Evolutionary conservation across 129 eudicot species (phyloP).

Genomic region (Escallonia herrerae): DNA sequence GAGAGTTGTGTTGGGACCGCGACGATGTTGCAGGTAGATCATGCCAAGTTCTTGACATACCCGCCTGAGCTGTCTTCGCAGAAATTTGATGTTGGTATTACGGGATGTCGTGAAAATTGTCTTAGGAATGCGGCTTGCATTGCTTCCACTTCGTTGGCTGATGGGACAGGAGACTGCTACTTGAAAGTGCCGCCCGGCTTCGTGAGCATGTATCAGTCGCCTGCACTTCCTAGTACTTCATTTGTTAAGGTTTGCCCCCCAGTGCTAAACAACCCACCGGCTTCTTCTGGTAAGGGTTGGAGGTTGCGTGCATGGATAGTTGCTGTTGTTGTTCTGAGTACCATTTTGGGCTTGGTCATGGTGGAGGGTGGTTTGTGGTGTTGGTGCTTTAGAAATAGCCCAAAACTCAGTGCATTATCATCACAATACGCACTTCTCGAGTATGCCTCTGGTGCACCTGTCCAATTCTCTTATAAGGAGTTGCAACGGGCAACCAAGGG

Average conservation of each 20-base stretch:
- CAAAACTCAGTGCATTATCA: constrained; percentile 43
- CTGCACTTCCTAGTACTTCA: constrained; percentile 76
- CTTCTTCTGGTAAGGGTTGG: constrained; percentile 21
- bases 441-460: constrained; percentile 91
- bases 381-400: constrained; percentile 62
- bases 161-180: constrained; percentile 77
- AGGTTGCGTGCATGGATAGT: constrained; percentile 56
- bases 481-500: constrained; percentile 72
- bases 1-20: constrained; percentile 45
- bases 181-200: constrained; percentile 38
- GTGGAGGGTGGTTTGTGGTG: constrained; percentile 59
- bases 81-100: constrained; percentile 41
- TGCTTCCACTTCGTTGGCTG: constrained; percentile 66
- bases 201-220: constrained; percentile 64
- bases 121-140: constrained; percentile 43
- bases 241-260: constrained; percentile 66
- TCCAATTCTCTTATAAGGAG: constrained; percentile 70
- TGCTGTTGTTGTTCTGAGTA: constrained; percentile 46
- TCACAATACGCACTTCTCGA: constrained; percentile 78
- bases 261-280: constrained; percentile 29
- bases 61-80: constrained; percentile 46
- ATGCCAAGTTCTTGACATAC: constrained; percentile 53
- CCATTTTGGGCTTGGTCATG: constrained; percentile 37
- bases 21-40: constrained; percentile 50
- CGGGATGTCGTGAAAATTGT: constrained; percentile 60